phyloP scores from a whole-genome alignment of 192 early-diverging fungal species.

The Coemansia reversa region DNA sequence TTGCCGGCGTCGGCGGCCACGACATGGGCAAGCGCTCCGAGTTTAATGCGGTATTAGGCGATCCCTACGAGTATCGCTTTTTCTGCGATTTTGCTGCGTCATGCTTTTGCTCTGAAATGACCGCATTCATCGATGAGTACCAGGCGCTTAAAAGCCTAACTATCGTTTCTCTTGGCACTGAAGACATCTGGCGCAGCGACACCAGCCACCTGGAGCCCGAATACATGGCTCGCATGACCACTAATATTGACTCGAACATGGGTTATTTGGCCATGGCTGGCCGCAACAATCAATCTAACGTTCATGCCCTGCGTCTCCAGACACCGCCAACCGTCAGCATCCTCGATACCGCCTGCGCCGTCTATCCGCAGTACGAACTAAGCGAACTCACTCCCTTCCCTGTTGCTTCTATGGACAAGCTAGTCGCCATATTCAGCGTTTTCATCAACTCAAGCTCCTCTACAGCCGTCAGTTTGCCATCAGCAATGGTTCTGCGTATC shows the following conservation, averaged over 20 bases:
- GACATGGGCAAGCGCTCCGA: constrained; percentile 34
- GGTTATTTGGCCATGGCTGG: constrained; percentile 35
- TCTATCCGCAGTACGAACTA: constrained; percentile 38
- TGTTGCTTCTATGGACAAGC: constrained; percentile 45
- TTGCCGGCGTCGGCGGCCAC: constrained; percentile 27
- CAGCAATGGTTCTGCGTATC: constrained; percentile 37
- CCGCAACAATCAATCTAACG: constrained; percentile 13
- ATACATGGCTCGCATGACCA: constrained; percentile 32
- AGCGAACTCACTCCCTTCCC: constrained; percentile 42
- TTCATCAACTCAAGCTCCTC: constrained; percentile 51
- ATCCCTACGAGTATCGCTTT: constrained; percentile 45
- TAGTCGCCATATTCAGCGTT: constrained; percentile 48
- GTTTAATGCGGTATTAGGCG: constrained; percentile 36
- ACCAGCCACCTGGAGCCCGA: constrained; percentile 34
- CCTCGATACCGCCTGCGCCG: constrained; percentile 37
- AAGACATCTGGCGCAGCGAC: constrained; percentile 42
- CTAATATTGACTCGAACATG: constrained; percentile 16
- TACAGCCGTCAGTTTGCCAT: constrained; percentile 41
- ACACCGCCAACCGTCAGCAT: constrained; percentile 44
- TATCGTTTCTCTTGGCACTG: constrained; percentile 30
- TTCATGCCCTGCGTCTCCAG: constrained; percentile 28
- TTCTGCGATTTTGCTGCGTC: constrained; percentile 53
- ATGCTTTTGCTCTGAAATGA: constrained; percentile 54
- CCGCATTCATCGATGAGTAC: constrained; percentile 49
- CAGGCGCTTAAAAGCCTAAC: constrained; percentile 43